These are phyloP conservation scores for Cytospora piceae DNA, from an alignment of 2,329 filamentous ascomycete species.

Conservation along the genomic window DNA sequence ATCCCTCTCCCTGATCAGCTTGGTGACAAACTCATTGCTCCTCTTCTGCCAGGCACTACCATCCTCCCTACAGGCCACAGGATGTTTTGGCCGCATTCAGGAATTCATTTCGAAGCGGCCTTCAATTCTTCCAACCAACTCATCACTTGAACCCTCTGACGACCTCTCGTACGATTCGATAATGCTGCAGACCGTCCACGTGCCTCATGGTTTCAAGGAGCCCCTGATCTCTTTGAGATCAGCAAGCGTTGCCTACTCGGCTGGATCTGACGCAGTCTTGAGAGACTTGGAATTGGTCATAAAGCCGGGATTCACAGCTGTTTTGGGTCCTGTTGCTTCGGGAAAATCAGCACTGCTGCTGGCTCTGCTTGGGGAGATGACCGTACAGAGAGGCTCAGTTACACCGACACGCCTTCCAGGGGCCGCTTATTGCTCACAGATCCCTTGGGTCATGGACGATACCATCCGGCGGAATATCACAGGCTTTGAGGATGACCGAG, in stretches of 20 bases:
- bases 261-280: background rate
- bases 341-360: constrained; percentile 34
- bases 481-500: constrained; percentile 3
- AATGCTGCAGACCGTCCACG: too few species aligned
- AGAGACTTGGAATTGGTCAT: background rate
- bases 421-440: constrained; percentile 33
- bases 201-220: background rate
- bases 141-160: too few species aligned
- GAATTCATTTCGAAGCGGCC: constrained; percentile 18
- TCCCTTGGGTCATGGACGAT: constrained; percentile 33
- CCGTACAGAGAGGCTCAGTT: constrained; percentile 11
- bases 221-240: constrained; percentile 19
- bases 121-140: too few species aligned
- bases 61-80: constrained; percentile 29
- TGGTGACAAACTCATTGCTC: constrained; percentile 31
- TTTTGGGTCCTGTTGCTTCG: constrained; percentile 32
- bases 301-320: background rate
- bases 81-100: constrained; percentile 35
- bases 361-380: constrained; percentile 32
- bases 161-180: too few species aligned
- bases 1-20: constrained; percentile 33
- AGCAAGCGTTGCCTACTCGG: background rate
- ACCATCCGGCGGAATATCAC: constrained; percentile 32
- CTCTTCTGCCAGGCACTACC: constrained; percentile 33
- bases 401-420: constrained; percentile 6